phyloP scores from a whole-genome alignment of 176 grass and related monocot genomes.

The Microstegium vimineum region DNA sequence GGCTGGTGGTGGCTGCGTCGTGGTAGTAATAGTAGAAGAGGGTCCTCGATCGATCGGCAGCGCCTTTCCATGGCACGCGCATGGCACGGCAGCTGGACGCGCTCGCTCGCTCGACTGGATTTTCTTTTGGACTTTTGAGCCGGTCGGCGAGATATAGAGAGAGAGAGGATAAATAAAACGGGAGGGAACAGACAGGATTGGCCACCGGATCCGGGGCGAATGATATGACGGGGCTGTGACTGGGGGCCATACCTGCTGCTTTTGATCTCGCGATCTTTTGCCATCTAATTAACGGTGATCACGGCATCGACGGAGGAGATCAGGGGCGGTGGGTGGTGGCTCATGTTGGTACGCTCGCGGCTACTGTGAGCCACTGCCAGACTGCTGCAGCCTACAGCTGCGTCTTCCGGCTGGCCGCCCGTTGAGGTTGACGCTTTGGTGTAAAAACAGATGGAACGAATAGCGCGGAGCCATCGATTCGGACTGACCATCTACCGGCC shows the following conservation, averaged over 20 bases:
- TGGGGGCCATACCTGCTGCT: background rate
- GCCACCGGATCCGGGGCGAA: conserved; percentile 28
- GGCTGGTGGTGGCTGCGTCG: background rate
- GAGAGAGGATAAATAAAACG: background rate
- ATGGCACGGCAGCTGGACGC: background rate
- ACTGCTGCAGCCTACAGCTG: background rate
- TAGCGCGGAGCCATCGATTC: background rate
- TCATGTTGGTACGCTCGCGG: background rate
- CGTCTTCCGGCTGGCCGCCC: background rate
- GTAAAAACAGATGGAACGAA: background rate
- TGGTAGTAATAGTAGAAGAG: conserved; percentile 11
- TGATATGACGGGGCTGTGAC: background rate
- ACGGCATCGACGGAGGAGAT: background rate
- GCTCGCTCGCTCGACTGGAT: background rate
- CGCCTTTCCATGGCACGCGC: conserved; percentile 33
- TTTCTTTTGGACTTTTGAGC: conserved; percentile 9
- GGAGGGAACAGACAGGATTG: conserved; percentile 28
- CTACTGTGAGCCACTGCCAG: background rate
- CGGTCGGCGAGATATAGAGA: conserved; percentile 6
- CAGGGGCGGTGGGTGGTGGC: background rate
- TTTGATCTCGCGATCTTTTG: background rate
- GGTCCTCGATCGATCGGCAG: background rate
- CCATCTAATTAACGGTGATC: background rate
- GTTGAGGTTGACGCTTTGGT: background rate
- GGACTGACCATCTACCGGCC: background rate